A percentile compares a stretch with the other conserved stretches of the same genome.
Evolutionary conservation across 768 basidiomycete species (phyloP).

Genomic region (Coprinopsis sp.): DNA sequence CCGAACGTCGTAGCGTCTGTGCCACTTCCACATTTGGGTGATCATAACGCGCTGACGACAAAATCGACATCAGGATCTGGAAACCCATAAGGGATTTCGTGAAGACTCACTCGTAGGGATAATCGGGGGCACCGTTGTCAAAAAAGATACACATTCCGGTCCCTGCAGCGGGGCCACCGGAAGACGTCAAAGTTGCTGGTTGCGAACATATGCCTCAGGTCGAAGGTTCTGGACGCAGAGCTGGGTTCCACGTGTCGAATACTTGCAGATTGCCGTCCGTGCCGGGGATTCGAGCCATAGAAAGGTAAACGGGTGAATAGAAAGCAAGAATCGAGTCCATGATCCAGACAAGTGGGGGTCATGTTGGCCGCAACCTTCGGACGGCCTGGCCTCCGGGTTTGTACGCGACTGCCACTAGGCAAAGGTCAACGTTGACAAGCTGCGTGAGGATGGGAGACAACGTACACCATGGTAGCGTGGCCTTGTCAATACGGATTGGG

Average conservation of each 20-base stretch:
- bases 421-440: no score
- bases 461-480: no score
- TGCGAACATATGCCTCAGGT: slow-evolving; percentile 88
- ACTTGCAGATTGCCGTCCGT: slow-evolving; percentile 95
- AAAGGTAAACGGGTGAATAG: slow-evolving; percentile 92
- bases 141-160: slow-evolving; percentile 85
- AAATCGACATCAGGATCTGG: background rate
- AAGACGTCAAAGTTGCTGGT: slow-evolving; percentile 95
- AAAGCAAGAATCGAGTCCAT: slow-evolving; percentile 80
- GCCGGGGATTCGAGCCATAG: slow-evolving; percentile 81
- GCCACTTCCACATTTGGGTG: slow-evolving; percentile 84
- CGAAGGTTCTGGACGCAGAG: slow-evolving; percentile 53
- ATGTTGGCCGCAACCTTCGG: slow-evolving; percentile 68
- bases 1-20: slow-evolving; percentile 90
- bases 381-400: slow-evolving; percentile 59
- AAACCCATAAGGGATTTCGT: background rate
- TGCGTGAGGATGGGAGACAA: no score
- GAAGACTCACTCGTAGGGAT: slow-evolving; percentile 71
- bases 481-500: no score
- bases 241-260: slow-evolving; percentile 86
- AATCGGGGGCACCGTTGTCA: slow-evolving; percentile 87
- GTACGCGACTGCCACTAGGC: slow-evolving; percentile 78
- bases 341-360: slow-evolving; percentile 48
- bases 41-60: slow-evolving; percentile 91
- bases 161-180: slow-evolving; percentile 93